These are phyloP conservation scores for Glaciozyma antarctica DNA, from an alignment of 768 basidiomycete genomes.

Conservation along the genomic window DNA sequence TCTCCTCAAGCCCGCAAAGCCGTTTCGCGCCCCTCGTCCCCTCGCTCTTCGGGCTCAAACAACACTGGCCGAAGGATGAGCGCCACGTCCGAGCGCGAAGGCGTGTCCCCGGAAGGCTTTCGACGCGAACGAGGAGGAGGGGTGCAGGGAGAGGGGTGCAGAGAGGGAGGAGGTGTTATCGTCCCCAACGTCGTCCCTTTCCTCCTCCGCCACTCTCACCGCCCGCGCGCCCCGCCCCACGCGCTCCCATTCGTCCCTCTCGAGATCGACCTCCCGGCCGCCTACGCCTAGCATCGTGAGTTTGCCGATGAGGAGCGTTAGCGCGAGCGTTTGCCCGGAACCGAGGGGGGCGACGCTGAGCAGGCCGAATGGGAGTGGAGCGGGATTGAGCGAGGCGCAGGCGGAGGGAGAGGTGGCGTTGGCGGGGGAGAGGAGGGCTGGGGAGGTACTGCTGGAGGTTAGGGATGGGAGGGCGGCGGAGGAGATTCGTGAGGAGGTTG, in stretches of 20 bases:
- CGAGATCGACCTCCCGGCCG: no score
- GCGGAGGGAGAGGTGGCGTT: neutral
- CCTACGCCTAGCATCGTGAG: no score
- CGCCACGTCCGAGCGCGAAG: slow-evolving; percentile 1
- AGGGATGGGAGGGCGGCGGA: neutral
- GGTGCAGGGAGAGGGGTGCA: neutral
- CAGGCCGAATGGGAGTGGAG: neutral
- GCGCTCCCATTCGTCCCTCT: no score
- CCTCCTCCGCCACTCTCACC: no score
- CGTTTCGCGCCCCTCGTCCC: neutral
- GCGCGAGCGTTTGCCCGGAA: neutral
- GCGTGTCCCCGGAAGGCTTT: neutral
- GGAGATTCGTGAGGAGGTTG: neutral
- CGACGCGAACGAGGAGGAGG: neutral
- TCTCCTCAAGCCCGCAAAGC: neutral
- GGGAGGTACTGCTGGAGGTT: neutral
- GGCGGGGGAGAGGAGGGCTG: neutral
- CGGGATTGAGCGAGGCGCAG: neutral
- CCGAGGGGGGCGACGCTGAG: slow-evolving; percentile 2
- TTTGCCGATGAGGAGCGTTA: no score
- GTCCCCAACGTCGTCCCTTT: neutral
- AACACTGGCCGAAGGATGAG: slow-evolving; percentile 16
- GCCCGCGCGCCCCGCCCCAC: no score
- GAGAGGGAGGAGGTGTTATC: neutral
- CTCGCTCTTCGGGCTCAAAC: neutral